These are phyloP conservation scores for Coemansia sp. DNA, from an alignment of 192 early-diverging fungal genomes.

Conservation along the genomic window DNA sequence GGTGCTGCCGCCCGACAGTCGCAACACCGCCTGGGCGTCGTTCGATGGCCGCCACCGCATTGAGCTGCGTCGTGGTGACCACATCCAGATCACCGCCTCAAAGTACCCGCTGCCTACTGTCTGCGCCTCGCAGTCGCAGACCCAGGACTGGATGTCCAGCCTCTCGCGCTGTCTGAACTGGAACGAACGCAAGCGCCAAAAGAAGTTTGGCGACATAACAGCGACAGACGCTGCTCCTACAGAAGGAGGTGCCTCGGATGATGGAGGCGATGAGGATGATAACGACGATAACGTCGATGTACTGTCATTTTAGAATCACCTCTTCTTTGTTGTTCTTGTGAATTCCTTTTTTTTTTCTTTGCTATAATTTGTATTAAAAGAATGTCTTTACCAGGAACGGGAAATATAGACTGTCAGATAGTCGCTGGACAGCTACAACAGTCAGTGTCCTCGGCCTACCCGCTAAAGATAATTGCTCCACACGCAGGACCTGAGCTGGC, in stretches of 20 bases:
- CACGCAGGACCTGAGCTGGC: slow-evolving; percentile 11
- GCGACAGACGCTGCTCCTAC: slow-evolving; percentile 17
- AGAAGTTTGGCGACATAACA: slow-evolving; percentile 64
- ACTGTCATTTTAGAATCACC: not conserved
- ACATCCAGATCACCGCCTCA: slow-evolving; percentile 84
- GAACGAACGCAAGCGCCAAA: slow-evolving; percentile 93
- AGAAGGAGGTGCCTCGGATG: slow-evolving; percentile 9
- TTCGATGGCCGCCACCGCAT: slow-evolving; percentile 95
- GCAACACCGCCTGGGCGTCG: slow-evolving; percentile 90
- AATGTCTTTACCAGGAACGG: slow-evolving; percentile 43
- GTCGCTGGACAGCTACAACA: slow-evolving; percentile 38
- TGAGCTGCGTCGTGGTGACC: slow-evolving; percentile 85
- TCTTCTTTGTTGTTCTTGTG: too few species aligned
- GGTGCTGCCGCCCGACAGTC: slow-evolving; percentile 78
- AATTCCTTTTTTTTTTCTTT: not conserved
- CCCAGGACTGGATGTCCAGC: slow-evolving; percentile 90
- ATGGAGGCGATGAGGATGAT: slow-evolving; percentile 21
- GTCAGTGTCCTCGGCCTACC: slow-evolving; percentile 41
- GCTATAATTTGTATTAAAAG: not conserved
- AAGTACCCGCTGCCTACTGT: slow-evolving; percentile 89
- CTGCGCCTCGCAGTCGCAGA: slow-evolving; percentile 69
- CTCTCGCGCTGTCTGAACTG: slow-evolving; percentile 86
- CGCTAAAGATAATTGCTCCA: slow-evolving; percentile 58
- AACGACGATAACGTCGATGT: slow-evolving; percentile 20
- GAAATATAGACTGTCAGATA: slow-evolving; percentile 43